These are phyloP conservation scores for Phalaenopsis equestris DNA, from an alignment of 106 monocot species.

Conservation along the genomic window DNA sequence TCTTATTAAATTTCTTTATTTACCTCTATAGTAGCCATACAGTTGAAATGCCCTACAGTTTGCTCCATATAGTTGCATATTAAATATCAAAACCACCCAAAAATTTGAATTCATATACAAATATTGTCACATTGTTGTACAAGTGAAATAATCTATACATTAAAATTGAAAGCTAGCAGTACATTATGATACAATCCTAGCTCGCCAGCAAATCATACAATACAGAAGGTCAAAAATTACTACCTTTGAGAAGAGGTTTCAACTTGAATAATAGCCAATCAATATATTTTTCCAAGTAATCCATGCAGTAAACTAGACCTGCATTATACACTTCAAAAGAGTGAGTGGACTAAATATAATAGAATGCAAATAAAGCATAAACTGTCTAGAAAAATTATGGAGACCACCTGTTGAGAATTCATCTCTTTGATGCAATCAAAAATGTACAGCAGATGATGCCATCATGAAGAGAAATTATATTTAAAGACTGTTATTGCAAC, in stretches of 20 bases:
- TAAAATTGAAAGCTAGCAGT: background rate
- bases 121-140: background rate
- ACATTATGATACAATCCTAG: background rate
- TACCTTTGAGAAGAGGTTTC: slow-evolving; percentile 76
- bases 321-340: background rate
- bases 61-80: background rate
- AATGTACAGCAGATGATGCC: background rate
- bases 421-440: background rate
- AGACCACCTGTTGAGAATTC: background rate
- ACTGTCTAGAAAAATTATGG: background rate
- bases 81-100: background rate
- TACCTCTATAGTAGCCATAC: background rate
- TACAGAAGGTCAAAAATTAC: background rate
- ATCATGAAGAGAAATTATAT: background rate
- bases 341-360: background rate
- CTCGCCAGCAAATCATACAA: background rate
- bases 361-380: background rate
- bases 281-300: slow-evolving; percentile 91
- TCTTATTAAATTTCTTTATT: background rate
- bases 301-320: slow-evolving; percentile 99
- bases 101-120: background rate
- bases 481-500: no score
- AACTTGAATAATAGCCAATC: slow-evolving; percentile 89
- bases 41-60: background rate
- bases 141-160: background rate